Percentiles rank a stretch among this genome's conserved stretches.
These are phyloP conservation scores for Psilocybe azurescens DNA, from an alignment of 768 basidiomycete genomes.

Conservation along the genomic window DNA sequence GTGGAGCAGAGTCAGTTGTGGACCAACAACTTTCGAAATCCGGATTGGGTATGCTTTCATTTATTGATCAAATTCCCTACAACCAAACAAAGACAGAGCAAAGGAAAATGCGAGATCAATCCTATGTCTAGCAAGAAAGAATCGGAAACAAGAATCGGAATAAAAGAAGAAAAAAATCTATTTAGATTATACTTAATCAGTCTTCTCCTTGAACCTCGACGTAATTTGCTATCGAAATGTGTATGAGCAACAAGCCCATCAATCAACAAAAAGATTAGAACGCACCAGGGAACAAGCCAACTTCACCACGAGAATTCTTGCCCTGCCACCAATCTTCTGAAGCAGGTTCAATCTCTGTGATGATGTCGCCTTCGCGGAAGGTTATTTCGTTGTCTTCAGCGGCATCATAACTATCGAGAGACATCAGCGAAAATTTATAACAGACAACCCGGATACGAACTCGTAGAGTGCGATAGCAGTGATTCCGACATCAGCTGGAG, in stretches of 20 bases:
- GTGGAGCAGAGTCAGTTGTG: neutral
- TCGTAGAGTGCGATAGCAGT: conserved; percentile 72
- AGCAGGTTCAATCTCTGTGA: conserved; percentile 78
- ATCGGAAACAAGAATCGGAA: neutral
- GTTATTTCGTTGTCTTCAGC: conserved; percentile 91
- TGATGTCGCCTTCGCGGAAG: conserved; percentile 83
- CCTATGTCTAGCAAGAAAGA: neutral
- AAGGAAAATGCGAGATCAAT: neutral
- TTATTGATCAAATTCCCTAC: conserved; percentile 5
- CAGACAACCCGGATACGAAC: conserved; percentile 44
- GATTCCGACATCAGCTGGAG: conserved; percentile 59
- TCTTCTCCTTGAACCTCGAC: conserved; percentile 41
- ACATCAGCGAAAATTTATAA: neutral
- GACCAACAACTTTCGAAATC: neutral
- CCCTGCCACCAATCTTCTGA: conserved; percentile 94
- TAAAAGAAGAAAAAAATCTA: neutral
- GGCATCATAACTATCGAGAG: conserved; percentile 74
- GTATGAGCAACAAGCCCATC: neutral
- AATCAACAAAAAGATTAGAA: conserved; percentile 11
- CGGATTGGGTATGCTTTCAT: neutral
- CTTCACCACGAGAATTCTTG: conserved; percentile 53
- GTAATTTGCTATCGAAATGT: conserved; percentile 37
- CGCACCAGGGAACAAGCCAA: conserved; percentile 81
- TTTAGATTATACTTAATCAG: conserved; percentile 13
- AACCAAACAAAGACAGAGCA: conserved; percentile 10